Evolutionary conservation across 106 monocot genomes (phyloP), one percentile per base, ranked within the genome.

Genomic region (Triglochin maritima): DNA sequence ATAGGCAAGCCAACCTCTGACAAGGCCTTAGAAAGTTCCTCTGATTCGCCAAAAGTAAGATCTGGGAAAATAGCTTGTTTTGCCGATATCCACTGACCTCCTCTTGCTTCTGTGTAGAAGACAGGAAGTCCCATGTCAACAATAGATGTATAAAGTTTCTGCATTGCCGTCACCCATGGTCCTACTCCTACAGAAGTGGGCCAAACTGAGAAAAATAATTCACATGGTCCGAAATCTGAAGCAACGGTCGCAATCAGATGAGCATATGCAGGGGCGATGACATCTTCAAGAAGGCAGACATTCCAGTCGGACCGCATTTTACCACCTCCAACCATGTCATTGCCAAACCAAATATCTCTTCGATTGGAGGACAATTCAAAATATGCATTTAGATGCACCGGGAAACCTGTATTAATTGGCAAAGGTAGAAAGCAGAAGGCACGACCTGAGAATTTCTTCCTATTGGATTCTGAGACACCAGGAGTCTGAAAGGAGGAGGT

Each of bases 261-360:
- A 57, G 79, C 79, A 75, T 92, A 89, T 67, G 98, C 88, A 79
- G 82, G 81, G 65, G 85, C 78, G 81, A 84, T 72, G 63, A 71
- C 92, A 81, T 98, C 85, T 79, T 88, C 88, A 63, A 98, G 83
- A 50, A 98, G 88, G 71, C 79, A 87, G 49, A 79, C 75, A 62
- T 98, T 98, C 92, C 98, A 98, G 62, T 98, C 98, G 63, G 98
- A 91, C 51, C 92, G 83, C 65, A 77, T 68, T 82, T 75, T 88
- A 66, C 98, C 98, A 67, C 88, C 92, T 47, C 98, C 98, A 58
- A 86, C 78, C 98, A 98, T 98, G 82, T 98, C 98, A 76, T 92
- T 77, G 63, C 98, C 98, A 80, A 88, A 83, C 98, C 98, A 98
- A 59, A 98, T 88, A 78, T 98, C 98, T 72, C 98, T 84, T 69